Conservation (phyloP, 2,329 filamentous ascomycete genomes). For the Fusarium newnesense region DNA sequence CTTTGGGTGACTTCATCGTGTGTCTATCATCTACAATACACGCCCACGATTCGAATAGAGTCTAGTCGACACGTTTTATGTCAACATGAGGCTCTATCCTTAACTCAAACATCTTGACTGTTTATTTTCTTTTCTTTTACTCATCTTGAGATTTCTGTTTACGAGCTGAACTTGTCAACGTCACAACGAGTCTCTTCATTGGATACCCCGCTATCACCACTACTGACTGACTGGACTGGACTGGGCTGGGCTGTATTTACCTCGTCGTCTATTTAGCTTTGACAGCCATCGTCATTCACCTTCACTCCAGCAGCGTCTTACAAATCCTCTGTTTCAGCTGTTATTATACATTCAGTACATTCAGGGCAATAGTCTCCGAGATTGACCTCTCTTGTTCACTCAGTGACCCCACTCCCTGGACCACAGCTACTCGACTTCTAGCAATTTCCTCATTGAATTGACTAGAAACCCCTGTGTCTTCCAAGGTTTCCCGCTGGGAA, state of each 20-base stretch:
- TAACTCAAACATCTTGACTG: not conserved
- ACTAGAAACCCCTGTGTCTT: constrained; percentile 21
- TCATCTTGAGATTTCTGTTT: not conserved
- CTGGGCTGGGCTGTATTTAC: constrained; percentile 1
- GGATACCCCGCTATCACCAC: constrained; percentile 31
- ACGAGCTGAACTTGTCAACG: constrained; percentile 13
- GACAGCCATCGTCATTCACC: constrained; percentile 18
- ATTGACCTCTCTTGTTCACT: constrained; percentile 4
- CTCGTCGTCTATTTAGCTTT: constrained; percentile 10
- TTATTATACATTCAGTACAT: not conserved
- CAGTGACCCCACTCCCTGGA: constrained; percentile 33
- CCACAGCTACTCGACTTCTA: not conserved
- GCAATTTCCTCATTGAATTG: not conserved
- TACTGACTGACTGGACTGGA: not conserved
- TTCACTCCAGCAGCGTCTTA: not conserved
- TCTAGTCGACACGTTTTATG: not conserved
- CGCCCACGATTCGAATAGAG: constrained; percentile 10
- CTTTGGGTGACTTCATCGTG: constrained; percentile 27
- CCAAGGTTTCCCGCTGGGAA: constrained; percentile 39
- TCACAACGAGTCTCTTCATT: constrained; percentile 21
- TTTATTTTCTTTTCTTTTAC: not conserved
- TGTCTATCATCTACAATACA: constrained; percentile 4
- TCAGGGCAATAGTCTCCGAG: constrained; percentile 5
- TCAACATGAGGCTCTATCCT: constrained; percentile 6
- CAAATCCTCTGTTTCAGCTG: constrained; percentile 1